A percentile compares a stretch with the other conserved stretches of the same genome.
Evolutionary conservation across 225 moss, liverwort and hornwort genomes (phyloP).

Genomic region (Thuidium tamariscinum): DNA sequence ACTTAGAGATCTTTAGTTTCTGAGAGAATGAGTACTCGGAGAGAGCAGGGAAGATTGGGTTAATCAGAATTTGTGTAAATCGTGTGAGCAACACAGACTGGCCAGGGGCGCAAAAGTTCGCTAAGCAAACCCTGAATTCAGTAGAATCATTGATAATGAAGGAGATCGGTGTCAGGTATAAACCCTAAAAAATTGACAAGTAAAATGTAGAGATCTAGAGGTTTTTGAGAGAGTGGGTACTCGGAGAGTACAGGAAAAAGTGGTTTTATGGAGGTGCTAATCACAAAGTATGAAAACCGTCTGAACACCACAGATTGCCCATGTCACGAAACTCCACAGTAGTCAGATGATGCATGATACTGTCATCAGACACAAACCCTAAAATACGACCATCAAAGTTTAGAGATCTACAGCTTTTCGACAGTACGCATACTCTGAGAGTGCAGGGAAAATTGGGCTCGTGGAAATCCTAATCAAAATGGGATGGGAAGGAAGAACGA

Average conservation of each 20-base stretch:
- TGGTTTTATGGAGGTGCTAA: neutral
- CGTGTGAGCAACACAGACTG: too few relatives aligned
- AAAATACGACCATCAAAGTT: neutral
- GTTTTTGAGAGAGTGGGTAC: too few relatives aligned
- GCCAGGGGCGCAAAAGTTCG: too few relatives aligned
- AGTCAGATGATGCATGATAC: neutral
- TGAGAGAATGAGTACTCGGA: neutral
- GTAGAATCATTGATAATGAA: too few relatives aligned
- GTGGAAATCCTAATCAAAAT: neutral
- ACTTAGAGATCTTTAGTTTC: neutral
- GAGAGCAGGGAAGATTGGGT: neutral
- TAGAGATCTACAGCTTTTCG: neutral
- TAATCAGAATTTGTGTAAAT: too few relatives aligned
- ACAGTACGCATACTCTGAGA: neutral
- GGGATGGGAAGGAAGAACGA: too few relatives aligned
- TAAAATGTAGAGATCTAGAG: too few relatives aligned
- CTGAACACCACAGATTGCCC: neutral
- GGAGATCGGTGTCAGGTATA: too few relatives aligned
- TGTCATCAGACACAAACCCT: neutral
- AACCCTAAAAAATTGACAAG: too few relatives aligned
- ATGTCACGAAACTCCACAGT: neutral
- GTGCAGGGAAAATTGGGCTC: neutral
- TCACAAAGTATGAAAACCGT: too few relatives aligned
- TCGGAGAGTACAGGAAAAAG: too few relatives aligned
- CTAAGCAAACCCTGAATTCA: too few relatives aligned